A percentile compares a stretch with the other conserved stretches of the same genome.
phyloP scores from a whole-genome alignment of 192 early-diverging fungal genomes.

The Obelidium mucronatum region DNA sequence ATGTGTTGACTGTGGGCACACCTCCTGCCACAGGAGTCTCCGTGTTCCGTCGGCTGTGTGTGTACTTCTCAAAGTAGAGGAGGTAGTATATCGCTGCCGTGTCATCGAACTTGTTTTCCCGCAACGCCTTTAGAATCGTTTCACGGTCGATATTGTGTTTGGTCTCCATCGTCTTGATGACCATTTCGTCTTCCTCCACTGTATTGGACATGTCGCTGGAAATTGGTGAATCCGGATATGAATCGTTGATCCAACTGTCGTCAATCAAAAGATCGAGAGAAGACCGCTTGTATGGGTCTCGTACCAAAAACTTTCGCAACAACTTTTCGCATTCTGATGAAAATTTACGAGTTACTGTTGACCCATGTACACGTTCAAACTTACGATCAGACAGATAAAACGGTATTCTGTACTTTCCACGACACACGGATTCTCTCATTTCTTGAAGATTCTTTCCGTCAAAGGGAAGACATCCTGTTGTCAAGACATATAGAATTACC shows the following conservation, averaged over 20 bases:
- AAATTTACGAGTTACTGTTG: neutral
- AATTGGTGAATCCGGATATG: constrained; percentile 59
- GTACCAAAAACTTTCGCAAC: constrained; percentile 62
- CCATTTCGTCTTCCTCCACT: constrained; percentile 60
- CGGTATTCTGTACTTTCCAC: constrained; percentile 71
- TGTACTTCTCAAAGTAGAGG: constrained; percentile 65
- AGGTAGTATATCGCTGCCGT: constrained; percentile 64
- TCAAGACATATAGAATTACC: constrained; percentile 94
- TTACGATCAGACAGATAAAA: constrained; percentile 55
- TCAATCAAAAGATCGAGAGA: constrained; percentile 46
- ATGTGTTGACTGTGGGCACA: neutral
- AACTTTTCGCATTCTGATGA: constrained; percentile 63
- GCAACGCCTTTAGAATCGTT: constrained; percentile 51
- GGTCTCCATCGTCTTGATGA: constrained; percentile 56
- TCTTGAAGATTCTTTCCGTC: constrained; percentile 94
- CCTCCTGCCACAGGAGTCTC: neutral
- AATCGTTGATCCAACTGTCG: constrained; percentile 26
- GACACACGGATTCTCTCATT: constrained; percentile 65
- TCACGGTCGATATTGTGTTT: constrained; percentile 64
- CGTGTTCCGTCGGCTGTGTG: constrained; percentile 8
- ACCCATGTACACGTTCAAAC: neutral
- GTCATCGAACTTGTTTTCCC: constrained; percentile 67
- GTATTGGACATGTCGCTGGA: constrained; percentile 46
- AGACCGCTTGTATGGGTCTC: constrained; percentile 62
- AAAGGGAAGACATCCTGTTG: constrained; percentile 94